Evolutionary conservation across 2,329 filamentous ascomycete species (phyloP).

Genomic region (Chrysoporthe puriensis): DNA sequence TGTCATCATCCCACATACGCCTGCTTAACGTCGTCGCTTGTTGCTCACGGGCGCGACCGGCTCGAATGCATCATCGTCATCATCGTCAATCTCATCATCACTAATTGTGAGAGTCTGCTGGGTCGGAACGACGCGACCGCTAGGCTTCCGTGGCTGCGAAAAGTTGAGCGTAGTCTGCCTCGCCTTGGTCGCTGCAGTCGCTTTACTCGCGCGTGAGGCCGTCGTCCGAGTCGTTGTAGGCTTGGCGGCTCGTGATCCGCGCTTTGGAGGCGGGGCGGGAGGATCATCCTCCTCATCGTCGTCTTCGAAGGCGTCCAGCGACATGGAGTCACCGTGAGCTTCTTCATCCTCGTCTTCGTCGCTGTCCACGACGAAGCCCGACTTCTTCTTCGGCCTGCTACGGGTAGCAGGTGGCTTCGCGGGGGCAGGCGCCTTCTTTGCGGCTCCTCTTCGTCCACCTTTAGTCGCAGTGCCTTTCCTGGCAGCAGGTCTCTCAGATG

Average conservation of each 20-base stretch:
- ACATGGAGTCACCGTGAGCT: conserved; percentile 21
- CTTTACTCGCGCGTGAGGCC: conserved; percentile 37
- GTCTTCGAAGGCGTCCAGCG: conserved; percentile 40
- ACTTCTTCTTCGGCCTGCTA: conserved; percentile 49
- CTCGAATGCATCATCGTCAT: conserved; percentile 63
- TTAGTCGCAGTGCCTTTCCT: conserved; percentile 38
- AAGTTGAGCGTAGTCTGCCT: conserved; percentile 57
- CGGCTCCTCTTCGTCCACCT: conserved; percentile 37
- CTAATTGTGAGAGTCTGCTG: conserved; percentile 61
- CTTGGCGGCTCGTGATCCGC: conserved; percentile 32
- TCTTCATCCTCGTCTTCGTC: conserved; percentile 45
- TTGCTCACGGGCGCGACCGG: conserved; percentile 46
- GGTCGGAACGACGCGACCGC: conserved; percentile 43
- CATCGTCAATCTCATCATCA: conserved; percentile 67
- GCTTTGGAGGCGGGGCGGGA: conserved; percentile 44
- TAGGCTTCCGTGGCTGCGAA: conserved; percentile 42
- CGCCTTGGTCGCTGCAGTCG: conserved; percentile 36
- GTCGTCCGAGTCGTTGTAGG: conserved; percentile 31
- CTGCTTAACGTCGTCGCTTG: conserved; percentile 23
- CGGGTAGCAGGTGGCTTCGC: conserved; percentile 49
- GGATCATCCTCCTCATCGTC: conserved; percentile 42
- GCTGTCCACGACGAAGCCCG: conserved; percentile 42
- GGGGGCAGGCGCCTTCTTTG: conserved; percentile 44
- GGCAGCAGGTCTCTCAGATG: conserved; percentile 33
- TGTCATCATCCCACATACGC: background rate